Conservation (phyloP, 495 filamentous ascomycete genomes). For the Talaromyces thailandensis region DNA sequence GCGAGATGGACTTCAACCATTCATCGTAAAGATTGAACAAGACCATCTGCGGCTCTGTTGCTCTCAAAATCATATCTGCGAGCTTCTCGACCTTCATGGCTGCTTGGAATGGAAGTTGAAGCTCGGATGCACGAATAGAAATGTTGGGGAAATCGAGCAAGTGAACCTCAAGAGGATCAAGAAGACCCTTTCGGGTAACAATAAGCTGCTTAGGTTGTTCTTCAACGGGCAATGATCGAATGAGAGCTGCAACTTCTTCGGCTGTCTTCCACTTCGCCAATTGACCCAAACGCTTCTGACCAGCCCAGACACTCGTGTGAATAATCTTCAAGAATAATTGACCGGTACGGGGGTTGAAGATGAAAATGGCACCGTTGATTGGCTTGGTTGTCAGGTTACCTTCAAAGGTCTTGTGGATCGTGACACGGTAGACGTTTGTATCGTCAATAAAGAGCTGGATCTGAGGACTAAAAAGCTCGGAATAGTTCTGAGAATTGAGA, state of each 20-base stretch:
- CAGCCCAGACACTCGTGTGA: conserved; percentile 98
- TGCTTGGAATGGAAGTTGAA: conserved; percentile 97
- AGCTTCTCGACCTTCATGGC: conserved; percentile 99
- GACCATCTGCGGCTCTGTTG: conserved; percentile 98
- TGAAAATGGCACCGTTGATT: conserved; percentile 99
- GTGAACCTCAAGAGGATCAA: conserved; percentile 97
- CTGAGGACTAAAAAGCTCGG: conserved; percentile 97
- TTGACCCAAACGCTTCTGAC: conserved; percentile 97
- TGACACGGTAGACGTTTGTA: conserved; percentile 98
- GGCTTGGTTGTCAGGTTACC: conserved; percentile 99
- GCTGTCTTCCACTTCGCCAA: conserved; percentile 99
- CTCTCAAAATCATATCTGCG: conserved; percentile 96
- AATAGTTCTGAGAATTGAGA: conserved; percentile 98
- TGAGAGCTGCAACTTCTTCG: conserved; percentile 97
- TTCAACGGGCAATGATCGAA: conserved; percentile 93
- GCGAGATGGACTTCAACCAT: conserved; percentile 97
- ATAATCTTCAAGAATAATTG: conserved; percentile 99
- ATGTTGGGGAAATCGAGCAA: conserved; percentile 99
- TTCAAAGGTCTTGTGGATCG: conserved; percentile 99
- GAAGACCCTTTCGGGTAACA: conserved; percentile 91
- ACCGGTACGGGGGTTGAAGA: conserved; percentile 97
- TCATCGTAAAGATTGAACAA: conserved; percentile 99
- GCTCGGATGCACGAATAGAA: conserved; percentile 93
- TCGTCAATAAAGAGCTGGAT: conserved; percentile 99
- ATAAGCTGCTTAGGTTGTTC: conserved; percentile 99